These are phyloP conservation scores for Xylaria castorea DNA, from an alignment of 495 filamentous ascomycete genomes.

Conservation along the genomic window DNA sequence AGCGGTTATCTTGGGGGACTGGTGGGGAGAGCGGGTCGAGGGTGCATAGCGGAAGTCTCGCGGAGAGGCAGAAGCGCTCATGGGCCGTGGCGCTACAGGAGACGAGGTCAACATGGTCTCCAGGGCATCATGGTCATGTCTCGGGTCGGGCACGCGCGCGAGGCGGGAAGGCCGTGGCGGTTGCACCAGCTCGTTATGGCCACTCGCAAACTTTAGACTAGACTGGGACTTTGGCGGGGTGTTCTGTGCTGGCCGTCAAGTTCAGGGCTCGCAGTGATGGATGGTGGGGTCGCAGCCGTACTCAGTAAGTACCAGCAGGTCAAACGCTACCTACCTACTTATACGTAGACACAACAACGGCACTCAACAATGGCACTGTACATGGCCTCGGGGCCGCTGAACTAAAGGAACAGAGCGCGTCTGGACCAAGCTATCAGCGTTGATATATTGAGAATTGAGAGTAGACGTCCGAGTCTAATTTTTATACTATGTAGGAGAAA, in stretches of 20 bases:
- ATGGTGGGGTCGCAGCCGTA: conserved; percentile 21
- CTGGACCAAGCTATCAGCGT: neutral
- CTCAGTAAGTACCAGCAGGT: neutral
- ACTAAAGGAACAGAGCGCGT: neutral
- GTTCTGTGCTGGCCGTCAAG: no score
- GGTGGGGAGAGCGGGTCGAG: conserved; percentile 45
- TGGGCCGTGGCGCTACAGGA: conserved; percentile 46
- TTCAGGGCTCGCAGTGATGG: conserved; percentile 10
- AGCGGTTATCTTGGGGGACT: conserved; percentile 53
- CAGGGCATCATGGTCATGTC: conserved; percentile 29
- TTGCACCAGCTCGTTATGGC: conserved; percentile 22
- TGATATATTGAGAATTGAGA: neutral
- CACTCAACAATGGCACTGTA: no score
- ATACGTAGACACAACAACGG: conserved; percentile 7
- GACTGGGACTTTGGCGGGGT: conserved; percentile 11
- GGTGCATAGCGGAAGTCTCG: conserved; percentile 55
- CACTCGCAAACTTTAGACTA: conserved; percentile 32
- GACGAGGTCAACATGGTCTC: conserved; percentile 60
- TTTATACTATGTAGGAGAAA: neutral
- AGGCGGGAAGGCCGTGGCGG: neutral
- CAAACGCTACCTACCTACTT: conserved; percentile 12
- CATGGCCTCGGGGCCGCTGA: conserved; percentile 18
- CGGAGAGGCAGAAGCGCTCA: conserved; percentile 57
- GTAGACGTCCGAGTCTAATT: neutral
- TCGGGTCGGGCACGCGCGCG: conserved; percentile 6